Conservation (phyloP, 2,329 filamentous ascomycete genomes). For the Colletotrichum sp. region DNA sequence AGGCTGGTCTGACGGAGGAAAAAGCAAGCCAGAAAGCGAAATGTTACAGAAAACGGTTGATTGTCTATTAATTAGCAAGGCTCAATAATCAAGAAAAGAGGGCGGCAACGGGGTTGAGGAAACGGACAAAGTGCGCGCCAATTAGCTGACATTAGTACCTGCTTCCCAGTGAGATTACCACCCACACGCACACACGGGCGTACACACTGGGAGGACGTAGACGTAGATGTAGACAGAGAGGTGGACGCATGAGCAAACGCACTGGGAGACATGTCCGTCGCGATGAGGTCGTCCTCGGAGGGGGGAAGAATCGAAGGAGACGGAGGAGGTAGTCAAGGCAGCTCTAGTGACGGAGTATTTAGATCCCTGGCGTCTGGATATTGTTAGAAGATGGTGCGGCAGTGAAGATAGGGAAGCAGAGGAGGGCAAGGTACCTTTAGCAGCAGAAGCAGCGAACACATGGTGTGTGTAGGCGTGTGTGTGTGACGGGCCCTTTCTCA, state of each 20-base stretch:
- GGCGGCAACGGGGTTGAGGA: background rate
- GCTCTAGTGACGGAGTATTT: background rate
- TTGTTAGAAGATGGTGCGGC: background rate
- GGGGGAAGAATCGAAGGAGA: background rate
- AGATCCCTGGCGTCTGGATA: background rate
- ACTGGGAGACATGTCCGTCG: constrained; percentile 2
- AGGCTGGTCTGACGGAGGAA: background rate
- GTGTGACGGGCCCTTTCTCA: constrained; percentile 2
- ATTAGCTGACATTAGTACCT: constrained; percentile 19
- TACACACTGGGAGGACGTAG: background rate
- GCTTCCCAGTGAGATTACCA: constrained; percentile 18
- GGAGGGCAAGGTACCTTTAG: background rate
- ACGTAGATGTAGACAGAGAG: background rate
- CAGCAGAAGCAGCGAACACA: background rate
- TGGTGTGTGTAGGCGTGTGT: background rate
- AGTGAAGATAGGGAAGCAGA: background rate
- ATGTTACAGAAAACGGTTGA: constrained; percentile 18
- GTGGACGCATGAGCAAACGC: background rate
- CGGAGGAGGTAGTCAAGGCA: background rate
- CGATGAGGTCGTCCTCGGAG: background rate
- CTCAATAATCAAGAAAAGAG: background rate
- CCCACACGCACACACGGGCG: constrained; percentile 1
- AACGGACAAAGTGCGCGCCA: constrained; percentile 13
- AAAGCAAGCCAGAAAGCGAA: constrained; percentile 12
- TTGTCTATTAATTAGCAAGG: constrained; percentile 10